Evolutionary conservation across 352 stramenopile species (phyloP).

Genomic region (Phytophthora cactorum): DNA sequence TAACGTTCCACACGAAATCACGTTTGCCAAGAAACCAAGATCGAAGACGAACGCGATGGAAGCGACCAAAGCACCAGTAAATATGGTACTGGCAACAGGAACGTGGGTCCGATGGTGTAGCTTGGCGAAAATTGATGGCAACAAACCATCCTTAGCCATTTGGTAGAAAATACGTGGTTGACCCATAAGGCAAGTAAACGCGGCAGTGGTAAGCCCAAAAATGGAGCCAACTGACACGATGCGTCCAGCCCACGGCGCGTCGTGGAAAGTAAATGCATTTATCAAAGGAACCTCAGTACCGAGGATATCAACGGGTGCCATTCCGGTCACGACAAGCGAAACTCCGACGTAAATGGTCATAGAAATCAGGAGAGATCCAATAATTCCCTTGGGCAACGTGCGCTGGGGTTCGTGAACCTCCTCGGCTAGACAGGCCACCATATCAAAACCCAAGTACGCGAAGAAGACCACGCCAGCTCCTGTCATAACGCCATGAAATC

Average conservation of each 20-base stretch:
- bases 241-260: slow-evolving; percentile 71
- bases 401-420: slow-evolving; percentile 91
- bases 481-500: slow-evolving; percentile 89
- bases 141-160: slow-evolving; percentile 87
- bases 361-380: slow-evolving; percentile 91
- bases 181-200: slow-evolving; percentile 93
- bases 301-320: slow-evolving; percentile 78
- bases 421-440: slow-evolving; percentile 92
- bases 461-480: slow-evolving; percentile 93
- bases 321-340: slow-evolving; percentile 90
- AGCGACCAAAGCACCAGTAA: slow-evolving; percentile 85
- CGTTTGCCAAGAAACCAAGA: slow-evolving; percentile 91
- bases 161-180: slow-evolving; percentile 94
- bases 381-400: slow-evolving; percentile 93
- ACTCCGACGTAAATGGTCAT: slow-evolving; percentile 92
- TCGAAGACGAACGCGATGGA: slow-evolving; percentile 90
- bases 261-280: slow-evolving; percentile 84
- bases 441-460: slow-evolving; percentile 93
- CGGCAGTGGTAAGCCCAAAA: slow-evolving; percentile 90
- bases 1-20: slow-evolving; percentile 92
- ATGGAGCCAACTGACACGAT: slow-evolving; percentile 93
- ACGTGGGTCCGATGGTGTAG: slow-evolving; percentile 71
- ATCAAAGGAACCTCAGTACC: slow-evolving; percentile 81
- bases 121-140: slow-evolving; percentile 69
- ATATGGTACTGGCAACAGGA: slow-evolving; percentile 84